A percentile compares a stretch with the other conserved stretches of the same genome.
Evolutionary conservation across 495 filamentous ascomycete genomes (phyloP).

Genomic region (Aspergillus sclerotioniger): DNA sequence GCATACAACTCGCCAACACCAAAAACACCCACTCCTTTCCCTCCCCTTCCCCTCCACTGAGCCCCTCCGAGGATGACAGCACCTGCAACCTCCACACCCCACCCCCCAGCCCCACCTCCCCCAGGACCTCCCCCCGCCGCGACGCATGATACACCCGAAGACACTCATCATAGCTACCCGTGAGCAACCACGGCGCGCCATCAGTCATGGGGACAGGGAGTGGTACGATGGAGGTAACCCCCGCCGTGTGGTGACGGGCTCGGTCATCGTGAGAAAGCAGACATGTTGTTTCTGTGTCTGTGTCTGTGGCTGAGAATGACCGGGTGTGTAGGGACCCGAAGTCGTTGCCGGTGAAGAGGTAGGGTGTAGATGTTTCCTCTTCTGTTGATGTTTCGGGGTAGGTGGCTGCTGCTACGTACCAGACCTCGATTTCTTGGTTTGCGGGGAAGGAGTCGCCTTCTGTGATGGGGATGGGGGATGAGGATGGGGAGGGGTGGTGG

Average conservation of each 20-base stretch:
- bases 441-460: slow-evolving; percentile 28
- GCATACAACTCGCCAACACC: slow-evolving; percentile 91
- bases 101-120: slow-evolving; percentile 69
- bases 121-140: slow-evolving; percentile 41
- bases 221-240: slow-evolving; percentile 85
- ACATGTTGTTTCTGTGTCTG: slow-evolving; percentile 20
- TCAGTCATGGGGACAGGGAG: slow-evolving; percentile 40
- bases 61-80: too few relatives aligned
- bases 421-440: slow-evolving; percentile 42
- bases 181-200: slow-evolving; percentile 60
- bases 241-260: slow-evolving; percentile 64
- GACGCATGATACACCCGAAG: slow-evolving; percentile 62
- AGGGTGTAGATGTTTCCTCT: slow-evolving; percentile 16
- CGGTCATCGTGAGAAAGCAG: slow-evolving; percentile 35
- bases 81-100: slow-evolving; percentile 88
- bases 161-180: slow-evolving; percentile 89
- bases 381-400: slow-evolving; percentile 11
- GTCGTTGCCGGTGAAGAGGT: slow-evolving; percentile 39
- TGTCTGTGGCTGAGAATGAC: slow-evolving; percentile 21
- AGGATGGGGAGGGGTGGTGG: slow-evolving; percentile 17
- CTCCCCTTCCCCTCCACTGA: too few relatives aligned
- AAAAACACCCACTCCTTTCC: slow-evolving; percentile 36
- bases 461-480: slow-evolving; percentile 19
- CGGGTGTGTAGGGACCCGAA: slow-evolving; percentile 37
- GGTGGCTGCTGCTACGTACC: slow-evolving; percentile 42